Evolutionary conservation across 305 asterid genomes (phyloP).

Genomic region (Nicotiana rustica): DNA sequence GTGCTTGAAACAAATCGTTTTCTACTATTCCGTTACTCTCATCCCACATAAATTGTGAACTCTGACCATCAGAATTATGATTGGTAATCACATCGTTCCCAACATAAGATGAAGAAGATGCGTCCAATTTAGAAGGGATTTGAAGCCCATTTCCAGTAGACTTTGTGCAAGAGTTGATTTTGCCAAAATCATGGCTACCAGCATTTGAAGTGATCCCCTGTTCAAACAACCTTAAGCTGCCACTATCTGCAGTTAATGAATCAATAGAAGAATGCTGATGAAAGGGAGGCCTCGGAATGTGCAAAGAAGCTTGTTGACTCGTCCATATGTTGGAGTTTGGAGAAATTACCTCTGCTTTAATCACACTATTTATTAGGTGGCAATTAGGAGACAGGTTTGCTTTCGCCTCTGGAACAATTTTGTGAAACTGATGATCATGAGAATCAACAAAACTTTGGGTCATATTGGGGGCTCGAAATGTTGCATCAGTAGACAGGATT

Average conservation of each 20-base stretch:
- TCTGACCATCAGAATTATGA: slow-evolving; percentile 34
- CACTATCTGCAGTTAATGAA: slow-evolving; percentile 30
- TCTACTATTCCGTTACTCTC: slow-evolving; percentile 34
- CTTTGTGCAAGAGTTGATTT: slow-evolving; percentile 32
- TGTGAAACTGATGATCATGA: slow-evolving; percentile 36
- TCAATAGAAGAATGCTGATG: slow-evolving; percentile 23
- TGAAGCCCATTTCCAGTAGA: slow-evolving; percentile 31
- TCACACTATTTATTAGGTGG: slow-evolving; percentile 45
- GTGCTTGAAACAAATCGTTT: slow-evolving; percentile 45
- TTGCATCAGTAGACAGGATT: slow-evolving; percentile 39
- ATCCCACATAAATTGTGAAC: slow-evolving; percentile 35
- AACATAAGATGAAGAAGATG: slow-evolving; percentile 39
- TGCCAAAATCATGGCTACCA: neutral
- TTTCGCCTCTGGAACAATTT: slow-evolving; percentile 37
- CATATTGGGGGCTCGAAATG: slow-evolving; percentile 45
- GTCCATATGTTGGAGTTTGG: slow-evolving; percentile 57
- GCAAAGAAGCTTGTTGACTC: slow-evolving; percentile 46
- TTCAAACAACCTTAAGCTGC: slow-evolving; percentile 16
- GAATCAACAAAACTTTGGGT: slow-evolving; percentile 35
- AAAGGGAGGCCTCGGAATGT: slow-evolving; percentile 41
- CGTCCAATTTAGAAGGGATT: slow-evolving; percentile 39
- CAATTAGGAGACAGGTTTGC: slow-evolving; percentile 38
- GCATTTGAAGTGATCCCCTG: neutral
- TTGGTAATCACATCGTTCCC: slow-evolving; percentile 36
- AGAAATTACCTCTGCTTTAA: slow-evolving; percentile 65